Conservation (phyloP, 2,329 filamentous ascomycete species). For the Diaporthe citriasiana region DNA sequence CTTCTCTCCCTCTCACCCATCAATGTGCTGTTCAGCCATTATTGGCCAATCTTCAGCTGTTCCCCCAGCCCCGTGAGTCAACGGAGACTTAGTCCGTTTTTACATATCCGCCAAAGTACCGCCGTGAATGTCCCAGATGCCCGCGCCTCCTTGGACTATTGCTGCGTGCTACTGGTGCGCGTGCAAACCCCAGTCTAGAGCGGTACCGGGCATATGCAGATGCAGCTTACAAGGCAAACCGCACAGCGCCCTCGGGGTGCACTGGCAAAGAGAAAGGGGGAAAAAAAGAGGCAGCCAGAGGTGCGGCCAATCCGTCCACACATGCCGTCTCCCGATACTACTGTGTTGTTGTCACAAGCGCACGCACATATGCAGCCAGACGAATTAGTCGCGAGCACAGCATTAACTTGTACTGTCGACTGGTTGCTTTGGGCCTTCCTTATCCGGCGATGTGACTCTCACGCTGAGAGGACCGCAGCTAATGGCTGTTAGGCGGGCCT, state of each 20-base stretch:
- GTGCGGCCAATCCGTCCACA: constrained; percentile 4
- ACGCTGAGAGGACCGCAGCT: constrained; percentile 15
- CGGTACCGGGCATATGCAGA: not conserved
- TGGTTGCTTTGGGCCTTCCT: not conserved
- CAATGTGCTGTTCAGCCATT: constrained; percentile 1
- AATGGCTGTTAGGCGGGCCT: not conserved
- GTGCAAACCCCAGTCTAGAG: not conserved
- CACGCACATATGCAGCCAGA: constrained; percentile 23
- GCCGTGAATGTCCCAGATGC: not conserved
- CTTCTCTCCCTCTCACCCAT: not conserved
- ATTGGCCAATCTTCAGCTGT: constrained; percentile 8
- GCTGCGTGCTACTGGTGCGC: not conserved
- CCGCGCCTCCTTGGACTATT: not conserved
- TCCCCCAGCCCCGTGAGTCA: constrained; percentile 1
- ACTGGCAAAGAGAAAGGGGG: not conserved
- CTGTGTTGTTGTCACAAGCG: not conserved
- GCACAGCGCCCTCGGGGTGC: constrained; percentile 12
- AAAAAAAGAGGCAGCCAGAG: constrained; percentile 15
- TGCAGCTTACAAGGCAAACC: not conserved
- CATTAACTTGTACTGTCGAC: not conserved
- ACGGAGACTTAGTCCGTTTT: constrained; percentile 1
- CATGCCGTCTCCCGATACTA: not conserved
- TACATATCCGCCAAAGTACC: constrained; percentile 5
- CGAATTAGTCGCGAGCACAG: not conserved
- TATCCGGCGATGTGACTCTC: constrained; percentile 22